A percentile compares a stretch with the other conserved stretches of the same genome.
Evolutionary conservation across 306 rosid genomes (phyloP).

Genomic region (Lathyrus aphaca): DNA sequence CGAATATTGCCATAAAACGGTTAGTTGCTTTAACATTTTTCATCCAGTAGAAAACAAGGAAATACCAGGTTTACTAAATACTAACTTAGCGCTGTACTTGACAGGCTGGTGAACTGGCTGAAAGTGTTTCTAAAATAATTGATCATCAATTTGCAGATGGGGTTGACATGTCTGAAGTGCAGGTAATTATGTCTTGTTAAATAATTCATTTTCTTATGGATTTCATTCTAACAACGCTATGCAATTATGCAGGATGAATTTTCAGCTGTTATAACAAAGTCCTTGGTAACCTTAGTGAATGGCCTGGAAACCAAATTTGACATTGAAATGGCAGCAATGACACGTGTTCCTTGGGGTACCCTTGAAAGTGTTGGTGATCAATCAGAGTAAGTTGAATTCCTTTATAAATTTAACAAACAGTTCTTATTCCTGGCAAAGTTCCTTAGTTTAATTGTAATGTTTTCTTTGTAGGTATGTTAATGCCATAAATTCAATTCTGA

Average conservation of each 20-base stretch:
- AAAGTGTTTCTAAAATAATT: slow-evolving; percentile 88
- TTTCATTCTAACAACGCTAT: slow-evolving; percentile 37
- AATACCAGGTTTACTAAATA: slow-evolving; percentile 38
- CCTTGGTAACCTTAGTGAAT: slow-evolving; percentile 88
- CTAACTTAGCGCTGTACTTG: slow-evolving; percentile 41
- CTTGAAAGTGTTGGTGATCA: slow-evolving; percentile 99
- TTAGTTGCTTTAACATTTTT: slow-evolving; percentile 47
- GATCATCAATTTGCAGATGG: slow-evolving; percentile 76
- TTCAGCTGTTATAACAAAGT: slow-evolving; percentile 91
- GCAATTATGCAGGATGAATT: slow-evolving; percentile 81
- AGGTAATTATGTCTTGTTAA: slow-evolving; percentile 57
- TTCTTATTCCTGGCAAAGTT: slow-evolving; percentile 26
- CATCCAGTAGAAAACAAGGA: slow-evolving; percentile 32
- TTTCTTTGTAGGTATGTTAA: slow-evolving; percentile 84
- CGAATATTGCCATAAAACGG: slow-evolving; percentile 94
- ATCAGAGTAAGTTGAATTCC: slow-evolving; percentile 74
- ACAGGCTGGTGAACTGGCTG: slow-evolving; percentile 98
- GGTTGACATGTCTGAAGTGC: slow-evolving; percentile 95
- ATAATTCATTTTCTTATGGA: slow-evolving; percentile 4
- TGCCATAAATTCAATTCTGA: slow-evolving; percentile 90
- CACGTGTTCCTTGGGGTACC: slow-evolving; percentile 88
- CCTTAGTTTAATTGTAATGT: slow-evolving; percentile 32
- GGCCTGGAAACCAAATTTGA: slow-evolving; percentile 98
- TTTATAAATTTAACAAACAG: slow-evolving; percentile 8
- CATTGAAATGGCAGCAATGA: slow-evolving; percentile 96